phyloP scores from a whole-genome alignment of 352 stramenopile species.

The Globisporangium splendens region DNA sequence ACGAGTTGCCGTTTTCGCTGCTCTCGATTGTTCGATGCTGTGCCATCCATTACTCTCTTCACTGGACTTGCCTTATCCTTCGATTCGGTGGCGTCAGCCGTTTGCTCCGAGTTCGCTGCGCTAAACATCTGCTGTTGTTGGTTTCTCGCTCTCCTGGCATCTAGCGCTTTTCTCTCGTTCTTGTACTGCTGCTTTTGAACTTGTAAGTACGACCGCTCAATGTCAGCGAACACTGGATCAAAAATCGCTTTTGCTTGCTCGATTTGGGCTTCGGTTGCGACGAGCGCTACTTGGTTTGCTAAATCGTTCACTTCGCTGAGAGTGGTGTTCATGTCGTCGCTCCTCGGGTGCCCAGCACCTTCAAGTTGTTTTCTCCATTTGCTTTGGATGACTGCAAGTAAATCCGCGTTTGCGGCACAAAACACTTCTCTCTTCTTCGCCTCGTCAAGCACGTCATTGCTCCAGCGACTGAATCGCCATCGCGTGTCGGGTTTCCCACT shows the following conservation, averaged over 20 bases:
- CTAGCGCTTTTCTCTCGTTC: constrained; percentile 15
- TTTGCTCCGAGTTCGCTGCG: background rate
- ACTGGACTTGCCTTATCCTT: background rate
- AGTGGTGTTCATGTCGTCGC: constrained; percentile 22
- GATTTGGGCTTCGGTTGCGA: constrained; percentile 42
- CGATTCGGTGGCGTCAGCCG: no score
- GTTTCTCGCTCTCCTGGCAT: background rate
- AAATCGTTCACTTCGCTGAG: constrained; percentile 32
- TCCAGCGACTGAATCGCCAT: constrained; percentile 50
- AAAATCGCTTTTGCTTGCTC: constrained; percentile 65
- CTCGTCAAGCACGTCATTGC: constrained; percentile 36
- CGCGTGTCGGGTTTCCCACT: constrained; percentile 62
- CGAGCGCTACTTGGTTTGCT: constrained; percentile 42
- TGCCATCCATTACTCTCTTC: background rate
- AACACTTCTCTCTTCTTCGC: constrained; percentile 50
- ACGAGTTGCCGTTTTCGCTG: constrained; percentile 30
- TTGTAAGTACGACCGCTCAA: constrained; percentile 39
- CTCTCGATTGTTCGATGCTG: constrained; percentile 10
- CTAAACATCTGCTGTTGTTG: background rate
- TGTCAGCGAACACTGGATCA: constrained; percentile 52
- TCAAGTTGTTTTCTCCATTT: constrained; percentile 43
- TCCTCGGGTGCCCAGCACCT: constrained; percentile 1
- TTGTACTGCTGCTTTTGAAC: constrained; percentile 35
- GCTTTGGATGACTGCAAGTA: constrained; percentile 45
- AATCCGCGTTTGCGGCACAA: constrained; percentile 44